These are phyloP conservation scores for Persicaria maculosa DNA, from an alignment of 148 eudicot species.

Conservation along the genomic window DNA sequence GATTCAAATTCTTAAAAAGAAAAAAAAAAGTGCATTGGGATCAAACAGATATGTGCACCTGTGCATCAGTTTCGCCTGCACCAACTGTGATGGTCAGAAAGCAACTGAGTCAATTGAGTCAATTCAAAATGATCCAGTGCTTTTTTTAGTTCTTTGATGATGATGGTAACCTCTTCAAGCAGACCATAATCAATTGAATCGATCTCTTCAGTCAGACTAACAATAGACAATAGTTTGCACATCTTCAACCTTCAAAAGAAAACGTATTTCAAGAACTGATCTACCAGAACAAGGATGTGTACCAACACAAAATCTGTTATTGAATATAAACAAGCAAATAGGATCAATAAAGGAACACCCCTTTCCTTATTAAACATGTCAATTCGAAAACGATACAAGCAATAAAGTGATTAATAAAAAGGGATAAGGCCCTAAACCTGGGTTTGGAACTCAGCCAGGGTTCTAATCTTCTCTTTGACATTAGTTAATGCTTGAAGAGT, in stretches of 20 bases:
- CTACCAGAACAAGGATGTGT: neutral
- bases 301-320: no score
- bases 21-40: neutral
- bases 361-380: neutral
- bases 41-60: constrained; percentile 38
- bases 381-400: neutral
- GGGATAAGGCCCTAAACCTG: constrained; percentile 45
- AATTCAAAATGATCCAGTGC: constrained; percentile 81
- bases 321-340: no score
- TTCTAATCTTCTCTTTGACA: constrained; percentile 72
- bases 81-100: constrained; percentile 93
- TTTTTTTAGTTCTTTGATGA: constrained; percentile 70
- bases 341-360: neutral
- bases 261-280: neutral
- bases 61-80: constrained; percentile 99
- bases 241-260: constrained; percentile 62
- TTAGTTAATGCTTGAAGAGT: constrained; percentile 73
- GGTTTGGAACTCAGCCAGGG: constrained; percentile 57
- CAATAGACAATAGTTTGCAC: constrained; percentile 86
- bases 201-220: constrained; percentile 91
- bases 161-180: constrained; percentile 76
- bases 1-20: neutral
- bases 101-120: constrained; percentile 65
- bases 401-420: neutral
- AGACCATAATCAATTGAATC: constrained; percentile 73